Percentiles rank a stretch among this genome's conserved stretches.
Conservation (phyloP, 805 yeast species). For the Ogataea henricii region DNA sequence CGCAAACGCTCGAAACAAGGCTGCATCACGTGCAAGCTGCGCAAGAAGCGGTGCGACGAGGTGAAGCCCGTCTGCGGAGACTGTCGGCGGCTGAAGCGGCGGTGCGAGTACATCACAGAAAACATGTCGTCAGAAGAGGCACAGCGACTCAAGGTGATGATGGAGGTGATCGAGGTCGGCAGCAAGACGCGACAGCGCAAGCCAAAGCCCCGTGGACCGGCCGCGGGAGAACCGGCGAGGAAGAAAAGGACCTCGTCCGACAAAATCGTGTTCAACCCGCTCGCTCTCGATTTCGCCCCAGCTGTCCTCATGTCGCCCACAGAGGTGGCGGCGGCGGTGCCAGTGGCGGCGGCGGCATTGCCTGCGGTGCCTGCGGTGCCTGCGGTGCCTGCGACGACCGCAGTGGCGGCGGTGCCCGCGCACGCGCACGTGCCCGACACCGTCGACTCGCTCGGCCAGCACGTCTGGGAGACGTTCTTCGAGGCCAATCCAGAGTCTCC, state of each 20-base stretch:
- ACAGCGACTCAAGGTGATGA: slow-evolving; percentile 37
- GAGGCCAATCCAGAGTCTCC: slow-evolving; percentile 3
- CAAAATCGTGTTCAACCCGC: slow-evolving; percentile 32
- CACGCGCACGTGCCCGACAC: background rate
- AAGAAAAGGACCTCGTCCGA: background rate
- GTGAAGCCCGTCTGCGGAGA: slow-evolving; percentile 51
- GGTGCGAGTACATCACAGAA: slow-evolving; percentile 50
- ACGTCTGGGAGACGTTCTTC: slow-evolving; percentile 14
- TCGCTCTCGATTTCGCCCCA: slow-evolving; percentile 24
- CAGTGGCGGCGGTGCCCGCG: too few species aligned
- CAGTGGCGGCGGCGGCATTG: too few species aligned
- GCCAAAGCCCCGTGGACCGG: slow-evolving; percentile 18
- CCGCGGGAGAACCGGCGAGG: background rate
- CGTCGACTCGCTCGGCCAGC: slow-evolving; percentile 2
- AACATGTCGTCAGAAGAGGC: slow-evolving; percentile 46
- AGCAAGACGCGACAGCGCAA: slow-evolving; percentile 46
- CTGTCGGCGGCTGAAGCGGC: slow-evolving; percentile 46
- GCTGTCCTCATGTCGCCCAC: too few species aligned
- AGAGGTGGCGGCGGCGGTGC: background rate
- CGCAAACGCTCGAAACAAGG: slow-evolving; percentile 54
- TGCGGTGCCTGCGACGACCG: background rate
- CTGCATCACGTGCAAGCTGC: slow-evolving; percentile 65
- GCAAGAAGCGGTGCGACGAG: slow-evolving; percentile 63
- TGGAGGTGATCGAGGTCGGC: slow-evolving; percentile 41
- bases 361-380: too few species aligned